These are phyloP conservation scores for Salvia hispanica DNA, from an alignment of 257 asterid species.

Conservation along the genomic window DNA sequence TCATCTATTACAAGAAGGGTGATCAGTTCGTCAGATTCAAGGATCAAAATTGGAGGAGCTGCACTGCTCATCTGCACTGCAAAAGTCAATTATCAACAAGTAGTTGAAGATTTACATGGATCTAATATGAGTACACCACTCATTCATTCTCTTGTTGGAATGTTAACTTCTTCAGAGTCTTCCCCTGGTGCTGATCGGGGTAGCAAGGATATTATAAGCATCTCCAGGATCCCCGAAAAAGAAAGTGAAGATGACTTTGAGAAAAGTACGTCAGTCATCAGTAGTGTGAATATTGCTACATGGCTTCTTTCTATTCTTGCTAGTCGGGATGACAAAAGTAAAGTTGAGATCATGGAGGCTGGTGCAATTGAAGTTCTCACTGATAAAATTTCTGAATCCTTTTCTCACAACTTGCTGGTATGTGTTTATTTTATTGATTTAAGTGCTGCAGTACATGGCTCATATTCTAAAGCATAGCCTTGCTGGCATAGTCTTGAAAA, in stretches of 20 bases:
- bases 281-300: slow-evolving; percentile 70
- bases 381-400: slow-evolving; percentile 70
- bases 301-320: slow-evolving; percentile 95
- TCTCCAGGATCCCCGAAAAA: slow-evolving; percentile 59
- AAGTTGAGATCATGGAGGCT: slow-evolving; percentile 81
- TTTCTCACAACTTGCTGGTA: slow-evolving; percentile 75
- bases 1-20: slow-evolving; percentile 75
- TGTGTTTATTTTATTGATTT: slow-evolving; percentile 6
- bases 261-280: slow-evolving; percentile 67
- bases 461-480: slow-evolving; percentile 8
- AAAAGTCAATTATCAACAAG: slow-evolving; percentile 78
- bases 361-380: slow-evolving; percentile 93
- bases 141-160: slow-evolving; percentile 77
- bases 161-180: slow-evolving; percentile 59
- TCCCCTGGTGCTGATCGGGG: slow-evolving; percentile 55
- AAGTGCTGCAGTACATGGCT: slow-evolving; percentile 19
- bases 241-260: slow-evolving; percentile 47
- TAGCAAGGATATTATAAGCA: slow-evolving; percentile 57
- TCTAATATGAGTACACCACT: slow-evolving; percentile 64
- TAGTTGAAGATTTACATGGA: slow-evolving; percentile 71
- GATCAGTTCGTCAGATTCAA: slow-evolving; percentile 55
- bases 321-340: slow-evolving; percentile 68
- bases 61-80: slow-evolving; percentile 87
- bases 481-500: slow-evolving; percentile 22
- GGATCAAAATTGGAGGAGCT: slow-evolving; percentile 88